These are phyloP conservation scores for Cetradonia linearis DNA, from an alignment of 495 filamentous ascomycete species.

Conservation along the genomic window DNA sequence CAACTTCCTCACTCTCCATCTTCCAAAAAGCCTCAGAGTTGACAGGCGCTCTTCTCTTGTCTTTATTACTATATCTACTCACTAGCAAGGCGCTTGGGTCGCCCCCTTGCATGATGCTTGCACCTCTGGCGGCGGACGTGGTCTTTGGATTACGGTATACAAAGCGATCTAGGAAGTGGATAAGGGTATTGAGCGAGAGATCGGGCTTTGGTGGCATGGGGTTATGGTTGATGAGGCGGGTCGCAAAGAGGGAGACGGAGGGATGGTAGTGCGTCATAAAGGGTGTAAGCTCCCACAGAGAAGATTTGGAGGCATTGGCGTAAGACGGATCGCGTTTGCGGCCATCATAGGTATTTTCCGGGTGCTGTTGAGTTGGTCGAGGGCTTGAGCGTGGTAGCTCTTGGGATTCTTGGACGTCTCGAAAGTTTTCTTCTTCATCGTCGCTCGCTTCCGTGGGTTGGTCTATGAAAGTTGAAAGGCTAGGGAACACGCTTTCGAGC, in stretches of 20 bases:
- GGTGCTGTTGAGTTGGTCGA: not conserved
- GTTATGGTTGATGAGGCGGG: constrained; percentile 52
- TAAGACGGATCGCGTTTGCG: constrained; percentile 85
- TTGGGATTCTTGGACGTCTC: constrained; percentile 53
- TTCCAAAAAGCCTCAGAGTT: constrained; percentile 91
- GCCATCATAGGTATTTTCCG: constrained; percentile 54
- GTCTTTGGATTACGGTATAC: constrained; percentile 77
- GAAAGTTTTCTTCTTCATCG: constrained; percentile 65
- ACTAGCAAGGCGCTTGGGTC: constrained; percentile 56
- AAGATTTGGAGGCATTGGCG: constrained; percentile 79
- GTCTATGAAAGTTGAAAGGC: constrained; percentile 60
- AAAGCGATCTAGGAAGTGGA: constrained; percentile 93
- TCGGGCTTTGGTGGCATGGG: constrained; percentile 79
- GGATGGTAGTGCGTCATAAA: constrained; percentile 82
- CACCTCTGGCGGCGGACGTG: constrained; percentile 49
- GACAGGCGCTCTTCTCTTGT: constrained; percentile 44
- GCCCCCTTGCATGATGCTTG: constrained; percentile 86
- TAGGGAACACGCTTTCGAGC: constrained; percentile 62
- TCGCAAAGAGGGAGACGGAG: constrained; percentile 81
- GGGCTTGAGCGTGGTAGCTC: constrained; percentile 22
- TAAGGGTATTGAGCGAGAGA: constrained; percentile 73
- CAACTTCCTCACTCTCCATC: constrained; percentile 73
- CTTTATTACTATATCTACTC: constrained; percentile 40
- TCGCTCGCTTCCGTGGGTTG: constrained; percentile 56
- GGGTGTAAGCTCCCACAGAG: constrained; percentile 84